Base-by-base conservation (phyloP, 139 green algal species). In the Chlorella sp. region DNA sequence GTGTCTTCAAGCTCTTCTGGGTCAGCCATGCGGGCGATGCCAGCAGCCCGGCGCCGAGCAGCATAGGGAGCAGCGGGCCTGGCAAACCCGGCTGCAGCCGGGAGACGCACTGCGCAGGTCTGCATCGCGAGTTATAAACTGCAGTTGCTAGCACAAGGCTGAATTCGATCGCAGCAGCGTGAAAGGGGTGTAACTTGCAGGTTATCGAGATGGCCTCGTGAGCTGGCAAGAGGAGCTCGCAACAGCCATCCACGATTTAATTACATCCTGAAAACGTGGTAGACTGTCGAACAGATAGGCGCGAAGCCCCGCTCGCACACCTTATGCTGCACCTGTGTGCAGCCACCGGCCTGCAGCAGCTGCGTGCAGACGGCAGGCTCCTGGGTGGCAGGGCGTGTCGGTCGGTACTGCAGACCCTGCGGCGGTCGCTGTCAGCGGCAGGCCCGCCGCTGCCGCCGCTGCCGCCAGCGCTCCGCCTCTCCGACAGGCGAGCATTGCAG, bases 1-100 rank as follows among this genome's bases (percentile, higher is more conserved):
- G 39, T 80, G 12, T 88, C 84, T 30, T 69, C 57, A 1, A 57
- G 30, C n/a, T 91, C 18, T 68, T 14, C 87, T 30, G 87, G 68
- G 32, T 85, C 66, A 39, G 71, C 71, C 4, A 30, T 30, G 1
- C 71, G 71, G 28, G 28, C 71, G 71, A 78, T 19, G 39, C 39
- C 24, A 61, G 78, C 37, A 16, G 37, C 37, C 22, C 30, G 19
- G 24, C n/a, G 78, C 1, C 39, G 78, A 0, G 7, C 39, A 34
- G 39, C 39, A 37, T 19, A n/a, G 14, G 39, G 39, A n/a, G 78
- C 64, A 32, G 75, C 78, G 36, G 24, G 48, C 48, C 39, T 26
- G 1, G 22, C 78, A 61, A 22, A 28, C 78, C n/a, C 39, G 34
- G 78, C 78, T 36, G 78, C 9, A 7, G 78, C 42, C 39, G 78